These are phyloP conservation scores for Colletotrichum cereale DNA, from an alignment of 2,329 filamentous ascomycete species.

Conservation along the genomic window DNA sequence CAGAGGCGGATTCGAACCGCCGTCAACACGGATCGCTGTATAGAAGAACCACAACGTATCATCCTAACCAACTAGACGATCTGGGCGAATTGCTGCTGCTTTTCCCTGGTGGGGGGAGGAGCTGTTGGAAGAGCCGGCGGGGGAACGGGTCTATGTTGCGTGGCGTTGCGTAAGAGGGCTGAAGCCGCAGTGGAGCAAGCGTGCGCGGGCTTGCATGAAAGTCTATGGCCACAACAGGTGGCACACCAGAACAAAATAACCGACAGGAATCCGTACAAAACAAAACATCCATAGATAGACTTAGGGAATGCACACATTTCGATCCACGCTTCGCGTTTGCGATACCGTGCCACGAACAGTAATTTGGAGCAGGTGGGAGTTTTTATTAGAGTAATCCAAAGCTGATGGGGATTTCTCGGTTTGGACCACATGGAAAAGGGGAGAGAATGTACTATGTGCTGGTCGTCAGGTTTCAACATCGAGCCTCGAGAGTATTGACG, in stretches of 20 bases:
- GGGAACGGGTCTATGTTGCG: conserved; percentile 3
- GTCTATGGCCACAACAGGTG: background rate
- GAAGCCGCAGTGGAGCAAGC: conserved; percentile 9
- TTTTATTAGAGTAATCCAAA: background rate
- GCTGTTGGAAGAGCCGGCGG: background rate
- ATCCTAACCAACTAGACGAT: conserved; percentile 40
- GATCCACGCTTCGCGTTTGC: too few species aligned
- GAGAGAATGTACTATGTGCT: background rate
- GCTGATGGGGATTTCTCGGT: background rate
- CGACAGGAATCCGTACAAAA: too few species aligned
- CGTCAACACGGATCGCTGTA: conserved; percentile 37
- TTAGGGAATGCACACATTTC: too few species aligned
- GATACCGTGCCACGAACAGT: too few species aligned
- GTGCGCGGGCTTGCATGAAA: background rate
- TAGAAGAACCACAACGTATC: conserved; percentile 37
- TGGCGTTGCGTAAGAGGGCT: background rate
- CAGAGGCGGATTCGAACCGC: conserved; percentile 40
- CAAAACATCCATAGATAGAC: too few species aligned
- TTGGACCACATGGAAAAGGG: background rate
- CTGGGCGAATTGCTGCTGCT: conserved; percentile 27
- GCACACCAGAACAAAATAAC: too few species aligned
- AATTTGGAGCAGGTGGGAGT: background rate
- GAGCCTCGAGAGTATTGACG: background rate
- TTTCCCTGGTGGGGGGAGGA: conserved; percentile 8
- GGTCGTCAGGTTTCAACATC: background rate